Percentiles rank a stretch among this genome's conserved stretches.
phyloP scores from a whole-genome alignment of 352 stramenopile genomes.

The Phytophthora pinifolia region DNA sequence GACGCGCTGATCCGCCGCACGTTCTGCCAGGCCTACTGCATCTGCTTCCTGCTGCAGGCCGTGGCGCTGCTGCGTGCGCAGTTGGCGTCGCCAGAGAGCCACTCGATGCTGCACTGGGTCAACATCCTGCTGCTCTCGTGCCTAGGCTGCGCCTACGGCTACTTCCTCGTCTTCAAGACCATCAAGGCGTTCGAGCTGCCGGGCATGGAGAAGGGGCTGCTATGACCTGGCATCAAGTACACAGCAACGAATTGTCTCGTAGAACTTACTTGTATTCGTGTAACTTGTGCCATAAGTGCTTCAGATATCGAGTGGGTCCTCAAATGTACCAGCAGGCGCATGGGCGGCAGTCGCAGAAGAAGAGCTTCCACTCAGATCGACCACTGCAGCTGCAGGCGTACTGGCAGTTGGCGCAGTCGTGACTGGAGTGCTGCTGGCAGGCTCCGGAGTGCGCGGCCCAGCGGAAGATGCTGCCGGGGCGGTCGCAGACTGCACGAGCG shows the following conservation, averaged over 20 bases:
- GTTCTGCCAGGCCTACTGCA: conserved; percentile 89
- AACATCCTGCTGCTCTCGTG: conserved; percentile 74
- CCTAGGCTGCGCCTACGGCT: conserved; percentile 73
- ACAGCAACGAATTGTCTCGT: conserved; percentile 4
- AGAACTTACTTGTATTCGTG: conserved; percentile 19
- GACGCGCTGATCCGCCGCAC: conserved; percentile 82
- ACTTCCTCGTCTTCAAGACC: conserved; percentile 87
- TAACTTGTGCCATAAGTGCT: conserved; percentile 17
- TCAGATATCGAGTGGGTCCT: conserved; percentile 34
- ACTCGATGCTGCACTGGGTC: conserved; percentile 82
- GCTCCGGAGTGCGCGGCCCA: background rate
- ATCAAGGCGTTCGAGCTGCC: conserved; percentile 89
- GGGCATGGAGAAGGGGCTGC: conserved; percentile 48
- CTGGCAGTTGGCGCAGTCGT: background rate
- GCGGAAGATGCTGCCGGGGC: conserved; percentile 1
- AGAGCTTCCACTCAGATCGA: conserved; percentile 16
- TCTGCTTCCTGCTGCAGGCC: conserved; percentile 83
- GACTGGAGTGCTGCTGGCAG: conserved; percentile 1
- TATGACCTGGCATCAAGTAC: conserved; percentile 29
- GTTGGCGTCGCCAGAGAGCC: conserved; percentile 65
- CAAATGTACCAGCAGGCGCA: conserved; percentile 23
- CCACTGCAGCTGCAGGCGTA: conserved; percentile 2
- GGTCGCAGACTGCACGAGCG: conserved; percentile 28
- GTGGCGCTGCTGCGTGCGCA: conserved; percentile 74
- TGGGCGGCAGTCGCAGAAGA: conserved; percentile 6